Base-by-base conservation (phyloP, 179 eudicot genomes). In the Actinidia arguta region DNA sequence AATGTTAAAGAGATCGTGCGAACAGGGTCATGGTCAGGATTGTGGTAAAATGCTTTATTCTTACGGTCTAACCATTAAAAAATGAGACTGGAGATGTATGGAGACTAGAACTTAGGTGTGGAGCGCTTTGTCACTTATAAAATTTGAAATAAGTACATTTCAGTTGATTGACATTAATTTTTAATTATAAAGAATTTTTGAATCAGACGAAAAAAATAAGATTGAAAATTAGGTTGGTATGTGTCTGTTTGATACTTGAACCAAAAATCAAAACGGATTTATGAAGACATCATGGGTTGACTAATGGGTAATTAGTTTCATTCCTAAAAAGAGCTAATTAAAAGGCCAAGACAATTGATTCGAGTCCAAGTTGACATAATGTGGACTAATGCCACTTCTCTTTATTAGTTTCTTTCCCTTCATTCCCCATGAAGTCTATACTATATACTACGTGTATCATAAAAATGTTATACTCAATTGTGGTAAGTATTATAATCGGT, bases 1-100 rank as follows among this genome's bases (percentile, higher is more conserved):
- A 72, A 72, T 72, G 76, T 72, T 58, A 72, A 72, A n/a, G 20
- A 22, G 56, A 36, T 39, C 6, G 75, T 72, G 56, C 56, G 58
- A 73, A 73, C 13, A 1, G 55, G 74, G n/a, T 50, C 76, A 48
- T 22, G 36, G 36, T 31, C 1, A 31, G 36, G 36, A 31, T 31
- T 2, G 36, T 31, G 36, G 36, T 31, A 31, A 2, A 31, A 0
- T 31, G 36, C 36, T 2, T 31, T 31, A 31, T 31, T 31, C 36
- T 31, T 31, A 31, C 1, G 36, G 36, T 31, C 36, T 31, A 31
- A 31, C 36, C 1, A 31, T 31, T 0, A 31, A 31, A 31, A 31
- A 31, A 31, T 2, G 36, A 31, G 36, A 31, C 36, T 31, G 36
- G 36, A 31, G 36, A 31, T 2, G 36, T 31, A 31, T 31, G 36